These are phyloP conservation scores for Penicillium bialowiezense DNA, from an alignment of 495 filamentous ascomycete genomes.

Conservation along the genomic window DNA sequence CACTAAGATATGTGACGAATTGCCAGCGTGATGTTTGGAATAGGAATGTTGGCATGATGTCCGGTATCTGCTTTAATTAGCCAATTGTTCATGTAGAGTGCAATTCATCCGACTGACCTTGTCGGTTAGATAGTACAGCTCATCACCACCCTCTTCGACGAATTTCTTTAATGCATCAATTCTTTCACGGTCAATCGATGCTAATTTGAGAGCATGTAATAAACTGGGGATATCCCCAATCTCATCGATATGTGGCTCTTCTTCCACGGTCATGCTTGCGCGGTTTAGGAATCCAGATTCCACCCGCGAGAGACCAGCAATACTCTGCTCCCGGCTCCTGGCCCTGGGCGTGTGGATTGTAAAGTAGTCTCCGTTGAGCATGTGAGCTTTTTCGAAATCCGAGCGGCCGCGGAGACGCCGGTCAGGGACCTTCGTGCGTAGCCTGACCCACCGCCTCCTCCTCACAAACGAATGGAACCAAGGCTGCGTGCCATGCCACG, in stretches of 20 bases:
- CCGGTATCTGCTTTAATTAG: slow-evolving; percentile 57
- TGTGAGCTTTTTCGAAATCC: slow-evolving; percentile 49
- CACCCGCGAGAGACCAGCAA: slow-evolving; percentile 26
- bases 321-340: slow-evolving; percentile 39
- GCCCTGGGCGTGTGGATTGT: slow-evolving; percentile 60
- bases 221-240: slow-evolving; percentile 66
- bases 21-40: slow-evolving; percentile 85
- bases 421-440: slow-evolving; percentile 59
- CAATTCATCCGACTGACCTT: no score
- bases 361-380: slow-evolving; percentile 83
- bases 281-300: slow-evolving; percentile 33
- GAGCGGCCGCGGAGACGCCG: slow-evolving; percentile 23
- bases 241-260: slow-evolving; percentile 45
- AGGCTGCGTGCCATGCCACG: slow-evolving; percentile 87
- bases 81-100: background rate
- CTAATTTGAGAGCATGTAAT: slow-evolving; percentile 58
- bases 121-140: slow-evolving; percentile 72
- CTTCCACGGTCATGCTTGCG: slow-evolving; percentile 27
- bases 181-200: slow-evolving; percentile 86
- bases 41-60: slow-evolving; percentile 81
- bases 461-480: slow-evolving; percentile 95
- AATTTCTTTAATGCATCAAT: slow-evolving; percentile 77
- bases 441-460: slow-evolving; percentile 81
- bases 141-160: slow-evolving; percentile 72
- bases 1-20: slow-evolving; percentile 64